Conservation (phyloP, 2,329 filamentous ascomycete genomes). For the Aspergillus sp. region DNA sequence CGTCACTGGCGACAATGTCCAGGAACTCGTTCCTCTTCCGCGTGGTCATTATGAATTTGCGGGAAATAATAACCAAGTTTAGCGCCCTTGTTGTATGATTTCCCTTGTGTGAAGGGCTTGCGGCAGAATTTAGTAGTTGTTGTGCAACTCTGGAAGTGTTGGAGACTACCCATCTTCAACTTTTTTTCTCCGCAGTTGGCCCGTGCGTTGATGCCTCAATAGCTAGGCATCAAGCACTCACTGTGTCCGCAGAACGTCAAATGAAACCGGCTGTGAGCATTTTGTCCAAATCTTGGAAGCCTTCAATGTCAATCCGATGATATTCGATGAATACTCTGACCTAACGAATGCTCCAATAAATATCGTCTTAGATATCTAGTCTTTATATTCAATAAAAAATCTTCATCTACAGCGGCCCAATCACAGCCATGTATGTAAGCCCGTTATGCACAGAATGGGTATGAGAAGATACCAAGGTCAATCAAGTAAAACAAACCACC, state of each 20-base stretch:
- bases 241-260: not conserved
- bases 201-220: slow-evolving; percentile 10
- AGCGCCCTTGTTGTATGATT: no score
- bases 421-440: slow-evolving; percentile 21
- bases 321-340: not conserved
- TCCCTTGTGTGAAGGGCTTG: not conserved
- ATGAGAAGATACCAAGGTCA: slow-evolving; percentile 21
- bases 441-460: slow-evolving; percentile 26
- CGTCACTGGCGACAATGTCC: slow-evolving; percentile 43
- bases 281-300: no score
- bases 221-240: slow-evolving; percentile 1
- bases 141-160: not conserved
- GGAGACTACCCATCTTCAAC: slow-evolving; percentile 8
- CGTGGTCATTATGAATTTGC: slow-evolving; percentile 37
- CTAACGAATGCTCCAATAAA: not conserved
- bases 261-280: no score
- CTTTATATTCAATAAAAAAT: slow-evolving; percentile 14
- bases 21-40: slow-evolving; percentile 47
- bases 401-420: slow-evolving; percentile 9
- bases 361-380: not conserved
- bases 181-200: slow-evolving; percentile 24
- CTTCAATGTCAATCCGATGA: not conserved
- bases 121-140: not conserved
- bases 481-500: slow-evolving; percentile 22
- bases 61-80: not conserved